Base-by-base conservation (phyloP, 306 rosid genomes). In the Quercus berberidifolia region DNA sequence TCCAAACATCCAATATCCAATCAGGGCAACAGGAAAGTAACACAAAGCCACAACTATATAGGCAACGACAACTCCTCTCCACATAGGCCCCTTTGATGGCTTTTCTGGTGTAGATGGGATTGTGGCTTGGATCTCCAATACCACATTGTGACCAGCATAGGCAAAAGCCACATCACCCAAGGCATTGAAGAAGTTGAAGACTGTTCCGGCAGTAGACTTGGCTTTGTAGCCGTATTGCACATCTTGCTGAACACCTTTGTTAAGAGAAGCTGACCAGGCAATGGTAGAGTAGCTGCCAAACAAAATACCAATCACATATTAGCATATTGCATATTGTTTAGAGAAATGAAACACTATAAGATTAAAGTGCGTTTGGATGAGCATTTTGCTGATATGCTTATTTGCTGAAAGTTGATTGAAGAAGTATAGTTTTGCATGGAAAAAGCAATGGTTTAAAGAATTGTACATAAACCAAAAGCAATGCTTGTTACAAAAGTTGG, bases 71-170 rank as follows among this genome's bases (percentile, higher is more conserved):
- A 92, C 97, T 76, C 99, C 99, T 86, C 20, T 89, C 99, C 99
- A 95, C 99, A 95, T 95, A 2, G 99, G 96, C 69, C 85, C 86
- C 83, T 95, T 95, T 1, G 99, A 95, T 11, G 99, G 99, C 78
- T 89, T 92, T 84, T 89, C 92, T 1, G 98, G 94, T 25, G 97
- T 89, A 1, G 99, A 95, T 9, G 98, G 98, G 18, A 95, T 95
- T 13, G 99, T 95, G 64, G 98, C 99, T 84, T 95, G 99, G 63
- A 95, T 92, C 83, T 95, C 99, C 4, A 92, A 81, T 26, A 95
- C 99, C 43, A 95, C 99, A 55, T 93, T 95, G 88, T 95, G 99
- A 23, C 99, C 99, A 5, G 97, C 99, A 85, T 92, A 92, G 35
- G 99, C 97, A 83, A 91, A 95, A 70, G 97, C 98, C 67, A 95